phyloP scores from a whole-genome alignment of 805 yeast genomes.

The Spencermartinsiella europaea region DNA sequence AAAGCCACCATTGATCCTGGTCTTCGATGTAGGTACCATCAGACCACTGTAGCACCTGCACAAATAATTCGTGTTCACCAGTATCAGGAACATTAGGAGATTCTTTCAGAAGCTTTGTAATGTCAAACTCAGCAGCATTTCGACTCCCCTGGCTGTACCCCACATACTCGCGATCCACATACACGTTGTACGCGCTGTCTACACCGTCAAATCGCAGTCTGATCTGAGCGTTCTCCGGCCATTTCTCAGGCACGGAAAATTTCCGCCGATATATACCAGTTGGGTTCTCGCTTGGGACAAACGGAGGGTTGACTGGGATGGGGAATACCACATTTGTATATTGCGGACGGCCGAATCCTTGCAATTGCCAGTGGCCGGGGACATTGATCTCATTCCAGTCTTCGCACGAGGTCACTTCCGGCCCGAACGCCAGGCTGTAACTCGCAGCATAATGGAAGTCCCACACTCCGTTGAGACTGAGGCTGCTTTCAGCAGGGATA shows the following conservation, averaged over 20 bases:
- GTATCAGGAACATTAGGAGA: conserved; percentile 2
- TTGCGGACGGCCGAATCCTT: conserved; percentile 33
- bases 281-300: conserved; percentile 31
- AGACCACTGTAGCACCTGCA: conserved; percentile 34
- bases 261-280: conserved; percentile 30
- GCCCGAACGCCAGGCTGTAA: conserved; percentile 4
- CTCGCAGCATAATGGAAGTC: conserved; percentile 17
- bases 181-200: conserved; percentile 33
- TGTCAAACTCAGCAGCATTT: conserved; percentile 33
- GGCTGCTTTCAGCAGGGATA: conserved; percentile 7
- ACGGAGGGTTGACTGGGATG: conserved; percentile 32
- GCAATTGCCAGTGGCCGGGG: conserved; percentile 36
- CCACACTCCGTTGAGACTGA: conserved; percentile 25
- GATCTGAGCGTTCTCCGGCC: conserved; percentile 19
- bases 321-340: conserved; percentile 33
- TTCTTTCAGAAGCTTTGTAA: conserved; percentile 13
- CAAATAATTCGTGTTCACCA: conserved; percentile 20
- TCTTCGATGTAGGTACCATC: conserved; percentile 35
- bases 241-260: conserved; percentile 21
- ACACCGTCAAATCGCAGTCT: conserved; percentile 35
- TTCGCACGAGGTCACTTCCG: conserved; percentile 2
- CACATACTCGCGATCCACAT: conserved; percentile 29
- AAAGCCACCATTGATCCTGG: conserved; percentile 40
- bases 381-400: conserved; percentile 25
- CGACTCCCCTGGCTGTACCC: conserved; percentile 34